Evolutionary conservation across 108 stramenopile genomes (phyloP), one percentile per base, ranked within the genome.

Genomic region (Tribonema minus): DNA sequence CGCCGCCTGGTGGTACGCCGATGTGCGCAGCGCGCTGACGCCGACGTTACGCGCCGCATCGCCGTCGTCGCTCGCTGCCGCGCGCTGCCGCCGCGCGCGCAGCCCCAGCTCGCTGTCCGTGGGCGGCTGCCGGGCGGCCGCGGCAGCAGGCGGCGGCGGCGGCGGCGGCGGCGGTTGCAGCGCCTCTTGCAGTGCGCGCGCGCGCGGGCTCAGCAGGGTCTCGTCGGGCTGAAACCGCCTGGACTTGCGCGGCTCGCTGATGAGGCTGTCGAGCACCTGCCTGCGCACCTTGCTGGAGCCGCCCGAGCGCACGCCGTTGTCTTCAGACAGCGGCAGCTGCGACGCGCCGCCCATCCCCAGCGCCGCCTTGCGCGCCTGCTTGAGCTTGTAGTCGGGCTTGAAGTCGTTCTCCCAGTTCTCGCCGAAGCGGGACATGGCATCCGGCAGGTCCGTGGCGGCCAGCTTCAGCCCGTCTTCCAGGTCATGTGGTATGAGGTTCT

Each of bases 361-460:
- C n/a, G n/a, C n/a, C n/a, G n/a, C n/a, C n/a, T n/a, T n/a, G n/a
- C n/a, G n/a, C n/a, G n/a, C n/a, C n/a, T n/a, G n/a, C n/a, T n/a
- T n/a, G n/a, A n/a, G n/a, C 46, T 54, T 54, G 46, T 54, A 54
- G 46, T 54, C 46, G 20, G 46, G 46, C 67, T 25, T 34, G 35
- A 46, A 77, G 26, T 67, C 76, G 58, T 77, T 66, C 33, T 77
- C 76, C 76, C 76, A 77, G 37, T 66, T 66, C 58, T 65, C 64
- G 9, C 63, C 76, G 58, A 77, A 77, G n/a, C 76, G 76, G 34
- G 38, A 40, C 76, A 77, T 77, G 0, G 67, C 76, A 15, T 77
- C 76, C 27, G 37, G 63, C 31, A 77, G 63, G 5, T 65, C 67
- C 30, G 40, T 27, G 3, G 67, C 76, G 5, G 46, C 64, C 58